Evolutionary conservation across 202 grass and related monocot genomes (phyloP).

Genomic region (Sporobolus alterniflorus): DNA sequence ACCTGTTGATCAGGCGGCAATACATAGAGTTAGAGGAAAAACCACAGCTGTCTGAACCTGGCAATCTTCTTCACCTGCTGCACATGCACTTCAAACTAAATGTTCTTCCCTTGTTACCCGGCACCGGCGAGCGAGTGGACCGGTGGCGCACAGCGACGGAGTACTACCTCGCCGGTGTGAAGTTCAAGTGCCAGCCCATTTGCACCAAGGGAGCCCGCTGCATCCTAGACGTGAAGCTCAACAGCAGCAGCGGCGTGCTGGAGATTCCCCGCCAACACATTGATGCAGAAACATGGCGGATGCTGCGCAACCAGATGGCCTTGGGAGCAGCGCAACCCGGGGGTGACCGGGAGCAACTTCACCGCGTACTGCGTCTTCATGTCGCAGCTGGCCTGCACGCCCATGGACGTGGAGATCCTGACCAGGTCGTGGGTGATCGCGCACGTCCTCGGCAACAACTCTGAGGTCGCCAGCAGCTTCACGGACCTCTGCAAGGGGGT

Average conservation of each 20-base stretch:
- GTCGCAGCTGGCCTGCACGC: constrained; percentile 15
- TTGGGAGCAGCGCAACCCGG: constrained; percentile 26
- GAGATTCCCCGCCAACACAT: background rate
- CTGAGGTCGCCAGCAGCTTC: background rate
- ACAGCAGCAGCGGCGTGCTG: background rate
- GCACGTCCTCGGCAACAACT: constrained; percentile 10
- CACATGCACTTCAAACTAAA: constrained; percentile 37
- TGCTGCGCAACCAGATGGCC: constrained; percentile 36
- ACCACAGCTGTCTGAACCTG: background rate
- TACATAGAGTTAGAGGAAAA: background rate
- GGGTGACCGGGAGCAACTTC: background rate
- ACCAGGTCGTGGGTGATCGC: background rate
- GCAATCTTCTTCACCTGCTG: constrained; percentile 41
- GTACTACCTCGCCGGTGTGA: constrained; percentile 7
- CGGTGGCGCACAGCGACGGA: constrained; percentile 36
- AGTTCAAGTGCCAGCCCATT: background rate
- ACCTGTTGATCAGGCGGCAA: background rate
- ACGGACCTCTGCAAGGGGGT: constrained; percentile 22
- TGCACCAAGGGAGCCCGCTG: background rate
- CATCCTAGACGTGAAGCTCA: constrained; percentile 30
- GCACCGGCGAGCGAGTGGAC: background rate
- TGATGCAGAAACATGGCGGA: constrained; percentile 3
- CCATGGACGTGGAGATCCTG: background rate
- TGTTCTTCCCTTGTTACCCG: no score
- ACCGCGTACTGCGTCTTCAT: constrained; percentile 45